Evolutionary conservation across 2,329 filamentous ascomycete genomes (phyloP).

Genomic region (Graphiopsis chlorocephala): DNA sequence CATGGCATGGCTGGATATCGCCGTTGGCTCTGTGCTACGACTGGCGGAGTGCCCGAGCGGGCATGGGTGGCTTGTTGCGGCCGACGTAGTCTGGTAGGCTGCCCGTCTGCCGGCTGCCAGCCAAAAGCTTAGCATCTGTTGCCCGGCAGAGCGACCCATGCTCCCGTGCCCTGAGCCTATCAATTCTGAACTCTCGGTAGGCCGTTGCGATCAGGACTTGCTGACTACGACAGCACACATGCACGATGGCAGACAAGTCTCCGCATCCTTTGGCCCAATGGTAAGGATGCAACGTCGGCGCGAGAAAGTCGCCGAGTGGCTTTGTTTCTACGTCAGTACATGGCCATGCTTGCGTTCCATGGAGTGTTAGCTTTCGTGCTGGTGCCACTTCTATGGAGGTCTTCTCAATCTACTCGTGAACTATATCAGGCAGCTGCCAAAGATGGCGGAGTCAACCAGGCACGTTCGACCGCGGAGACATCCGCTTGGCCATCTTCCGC

Average conservation of each 20-base stretch:
- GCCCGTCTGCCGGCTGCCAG: background rate
- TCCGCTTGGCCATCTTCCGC: background rate
- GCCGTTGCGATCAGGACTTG: background rate
- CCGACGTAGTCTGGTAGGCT: background rate
- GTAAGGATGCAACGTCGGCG: slow-evolving; percentile 8
- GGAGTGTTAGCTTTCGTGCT: background rate
- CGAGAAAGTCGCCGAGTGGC: slow-evolving; percentile 12
- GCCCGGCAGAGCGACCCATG: background rate
- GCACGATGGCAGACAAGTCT: background rate
- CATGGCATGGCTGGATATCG: slow-evolving; percentile 11
- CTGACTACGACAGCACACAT: slow-evolving; percentile 5
- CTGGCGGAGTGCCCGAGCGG: slow-evolving; percentile 11
- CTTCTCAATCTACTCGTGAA: background rate
- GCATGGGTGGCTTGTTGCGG: background rate
- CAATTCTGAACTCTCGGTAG: background rate
- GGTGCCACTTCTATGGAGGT: background rate
- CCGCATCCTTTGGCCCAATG: slow-evolving; percentile 9
- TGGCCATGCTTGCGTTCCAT: background rate
- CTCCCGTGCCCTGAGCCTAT: background rate
- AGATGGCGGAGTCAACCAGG: background rate
- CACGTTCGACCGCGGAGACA: background rate
- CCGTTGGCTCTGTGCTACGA: slow-evolving; percentile 1
- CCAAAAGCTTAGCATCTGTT: slow-evolving; percentile 5
- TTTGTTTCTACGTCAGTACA: background rate
- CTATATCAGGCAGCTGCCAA: background rate